Evolutionary conservation across 495 filamentous ascomycete species (phyloP).

Genomic region (Penicillium manginii): DNA sequence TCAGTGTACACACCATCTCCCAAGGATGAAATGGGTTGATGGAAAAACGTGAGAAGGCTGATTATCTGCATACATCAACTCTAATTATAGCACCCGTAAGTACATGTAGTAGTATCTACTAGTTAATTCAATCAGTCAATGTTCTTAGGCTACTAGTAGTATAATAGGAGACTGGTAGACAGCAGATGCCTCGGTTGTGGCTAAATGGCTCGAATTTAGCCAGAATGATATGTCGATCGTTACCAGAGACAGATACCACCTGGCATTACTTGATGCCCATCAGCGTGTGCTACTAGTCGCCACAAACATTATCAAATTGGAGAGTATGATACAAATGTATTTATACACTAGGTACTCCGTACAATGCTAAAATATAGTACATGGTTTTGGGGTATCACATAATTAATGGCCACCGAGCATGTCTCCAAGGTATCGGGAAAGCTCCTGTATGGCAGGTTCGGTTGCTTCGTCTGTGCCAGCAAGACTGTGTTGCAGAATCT

Average conservation of each 20-base stretch:
- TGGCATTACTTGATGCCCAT: too few species aligned
- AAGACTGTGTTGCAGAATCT: slow-evolving; percentile 30
- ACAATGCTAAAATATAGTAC: not conserved
- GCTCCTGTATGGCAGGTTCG: slow-evolving; percentile 20
- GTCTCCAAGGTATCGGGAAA: slow-evolving; percentile 24
- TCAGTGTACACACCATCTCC: not conserved
- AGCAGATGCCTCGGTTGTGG: not conserved
- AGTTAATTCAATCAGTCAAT: too few species aligned
- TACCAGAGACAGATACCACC: not conserved
- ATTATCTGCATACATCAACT: not conserved
- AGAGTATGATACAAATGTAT: not conserved
- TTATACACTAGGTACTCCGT: not conserved
- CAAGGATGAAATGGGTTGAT: not conserved
- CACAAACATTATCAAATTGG: not conserved
- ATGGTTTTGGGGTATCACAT: not conserved
- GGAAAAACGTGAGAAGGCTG: not conserved
- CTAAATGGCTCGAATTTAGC: not conserved
- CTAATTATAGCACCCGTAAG: not conserved
- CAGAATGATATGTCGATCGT: not conserved
- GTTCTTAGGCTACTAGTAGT: too few species aligned
- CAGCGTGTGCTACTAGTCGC: too few species aligned
- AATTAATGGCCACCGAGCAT: slow-evolving; percentile 25
- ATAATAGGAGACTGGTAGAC: too few species aligned
- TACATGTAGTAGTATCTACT: too few species aligned
- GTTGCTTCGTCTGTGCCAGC: slow-evolving; percentile 13